Base-by-base conservation (phyloP, 345 rosid genomes). In the Kandelia obovata region DNA sequence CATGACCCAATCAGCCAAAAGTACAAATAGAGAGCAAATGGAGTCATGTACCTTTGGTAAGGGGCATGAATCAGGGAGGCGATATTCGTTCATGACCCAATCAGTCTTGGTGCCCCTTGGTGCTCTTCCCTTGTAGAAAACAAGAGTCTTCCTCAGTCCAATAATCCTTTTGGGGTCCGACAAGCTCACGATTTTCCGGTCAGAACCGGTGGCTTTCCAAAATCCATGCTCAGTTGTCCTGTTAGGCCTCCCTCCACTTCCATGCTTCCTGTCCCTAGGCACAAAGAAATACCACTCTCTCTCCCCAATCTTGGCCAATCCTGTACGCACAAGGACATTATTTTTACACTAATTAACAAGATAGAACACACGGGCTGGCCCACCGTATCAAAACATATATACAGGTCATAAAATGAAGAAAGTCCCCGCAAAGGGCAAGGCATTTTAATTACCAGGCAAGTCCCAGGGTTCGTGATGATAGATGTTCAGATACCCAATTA, bases 261-360 rank as follows among this genome's bases (percentile, higher is more conserved):
- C 71, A 61, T 62, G 31, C 46, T 65, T 69, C 53, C 66, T 72
- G 8, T 79, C 83, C 47, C 75, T 75, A 7, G 71, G 70, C 59
- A 79, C 83, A 32, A 68, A 70, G 71, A 79, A 79, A 25, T 75
- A 79, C 83, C 83, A 79, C 70, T 79, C 83, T 19, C 83, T 75
- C 64, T 79, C 83, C 70, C 83, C 80, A 2, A 52, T 65, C 61
- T 69, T 75, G 16, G 83, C 71, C 67, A 79, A 30, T 20, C 74
- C 77, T 79, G 49, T 43, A 43, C 19, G 17, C 49, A 13, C 17
- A 43, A 2, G 17, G 17, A 13, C 49, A 43, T 43, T 5, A 43
- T 43, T 43, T 43, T 43, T 43, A 64, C 37, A 23, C 30, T 2
- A 34, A 39, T 35, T 11, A 58, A 35, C 46, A n/a, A 3, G 3